These are phyloP conservation scores for Aspergillus costaricaensis DNA, from an alignment of 2,329 filamentous ascomycete genomes.

Conservation along the genomic window DNA sequence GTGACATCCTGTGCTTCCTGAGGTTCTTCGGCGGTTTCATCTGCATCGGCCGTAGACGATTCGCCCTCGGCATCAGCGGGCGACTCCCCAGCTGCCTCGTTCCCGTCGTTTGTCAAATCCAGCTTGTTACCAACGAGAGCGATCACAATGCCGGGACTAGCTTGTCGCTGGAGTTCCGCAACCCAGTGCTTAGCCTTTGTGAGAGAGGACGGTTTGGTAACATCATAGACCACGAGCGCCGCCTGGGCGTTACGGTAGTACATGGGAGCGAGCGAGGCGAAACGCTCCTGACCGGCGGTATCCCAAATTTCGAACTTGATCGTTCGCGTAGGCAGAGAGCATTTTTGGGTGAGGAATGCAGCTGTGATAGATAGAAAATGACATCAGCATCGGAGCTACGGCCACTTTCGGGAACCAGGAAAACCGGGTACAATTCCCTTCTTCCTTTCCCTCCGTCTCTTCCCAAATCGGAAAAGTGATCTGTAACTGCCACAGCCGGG, in stretches of 20 bases:
- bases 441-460: background rate
- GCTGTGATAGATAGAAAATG: constrained; percentile 54
- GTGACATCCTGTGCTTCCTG: constrained; percentile 61
- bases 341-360: constrained; percentile 98
- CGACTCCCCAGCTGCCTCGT: constrained; percentile 47
- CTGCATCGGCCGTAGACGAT: constrained; percentile 30
- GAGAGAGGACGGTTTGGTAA: constrained; percentile 93
- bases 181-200: constrained; percentile 99
- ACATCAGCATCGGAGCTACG: constrained; percentile 13
- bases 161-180: constrained; percentile 93
- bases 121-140: constrained; percentile 96
- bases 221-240: constrained; percentile 96
- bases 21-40: constrained; percentile 51
- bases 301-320: constrained; percentile 89
- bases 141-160: constrained; percentile 94
- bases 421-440: background rate
- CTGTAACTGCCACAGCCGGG: constrained; percentile 4
- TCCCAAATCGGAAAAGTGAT: background rate
- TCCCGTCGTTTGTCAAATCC: constrained; percentile 69
- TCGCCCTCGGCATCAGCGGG: constrained; percentile 43
- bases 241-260: constrained; percentile 99
- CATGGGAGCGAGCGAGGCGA: constrained; percentile 95
- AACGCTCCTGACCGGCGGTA: constrained; percentile 95
- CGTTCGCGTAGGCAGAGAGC: constrained; percentile 87
- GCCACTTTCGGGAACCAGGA: background rate